A percentile compares a stretch with the other conserved stretches of the same genome.
phyloP scores from a whole-genome alignment of 2,329 filamentous ascomycete species.

The Clonostachys sp. region DNA sequence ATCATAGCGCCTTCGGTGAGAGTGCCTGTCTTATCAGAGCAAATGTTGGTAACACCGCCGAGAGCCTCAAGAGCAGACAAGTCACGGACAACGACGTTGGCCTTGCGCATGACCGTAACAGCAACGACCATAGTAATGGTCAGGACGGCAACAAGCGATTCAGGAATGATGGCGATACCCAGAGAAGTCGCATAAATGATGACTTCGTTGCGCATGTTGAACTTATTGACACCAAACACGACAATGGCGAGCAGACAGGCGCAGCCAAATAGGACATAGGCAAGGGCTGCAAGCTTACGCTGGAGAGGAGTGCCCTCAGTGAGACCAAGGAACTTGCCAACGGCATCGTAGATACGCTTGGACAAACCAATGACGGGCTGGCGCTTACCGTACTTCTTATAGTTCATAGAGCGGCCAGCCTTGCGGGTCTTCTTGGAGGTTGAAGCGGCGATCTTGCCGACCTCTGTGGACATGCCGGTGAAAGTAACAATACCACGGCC shows the following conservation, averaged over 20 bases:
- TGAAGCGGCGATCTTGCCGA: constrained; percentile 63
- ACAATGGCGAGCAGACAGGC: constrained; percentile 55
- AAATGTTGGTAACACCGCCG: constrained; percentile 68
- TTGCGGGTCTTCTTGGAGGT: constrained; percentile 48
- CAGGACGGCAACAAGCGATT: constrained; percentile 63
- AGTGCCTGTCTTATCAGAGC: constrained; percentile 71
- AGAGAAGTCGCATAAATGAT: constrained; percentile 55
- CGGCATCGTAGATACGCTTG: constrained; percentile 40
- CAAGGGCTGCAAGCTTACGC: constrained; percentile 72
- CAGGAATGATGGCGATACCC: constrained; percentile 58
- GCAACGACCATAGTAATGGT: constrained; percentile 68
- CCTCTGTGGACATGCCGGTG: constrained; percentile 68
- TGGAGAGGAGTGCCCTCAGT: constrained; percentile 73
- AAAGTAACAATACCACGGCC: constrained; percentile 68
- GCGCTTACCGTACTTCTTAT: constrained; percentile 46
- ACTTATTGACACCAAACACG: constrained; percentile 53
- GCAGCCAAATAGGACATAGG: constrained; percentile 70
- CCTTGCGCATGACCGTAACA: constrained; percentile 59
- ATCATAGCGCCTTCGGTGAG: constrained; percentile 68
- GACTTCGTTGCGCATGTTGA: constrained; percentile 44
- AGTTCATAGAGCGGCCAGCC: constrained; percentile 48
- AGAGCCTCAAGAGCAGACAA: constrained; percentile 65
- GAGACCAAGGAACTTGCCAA: constrained; percentile 56
- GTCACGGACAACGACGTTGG: constrained; percentile 61
- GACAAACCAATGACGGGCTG: constrained; percentile 40